Percentiles rank a stretch among this genome's conserved stretches.
Evolutionary conservation across 306 rosid species (phyloP).

Genomic region (Inga oerstediana): DNA sequence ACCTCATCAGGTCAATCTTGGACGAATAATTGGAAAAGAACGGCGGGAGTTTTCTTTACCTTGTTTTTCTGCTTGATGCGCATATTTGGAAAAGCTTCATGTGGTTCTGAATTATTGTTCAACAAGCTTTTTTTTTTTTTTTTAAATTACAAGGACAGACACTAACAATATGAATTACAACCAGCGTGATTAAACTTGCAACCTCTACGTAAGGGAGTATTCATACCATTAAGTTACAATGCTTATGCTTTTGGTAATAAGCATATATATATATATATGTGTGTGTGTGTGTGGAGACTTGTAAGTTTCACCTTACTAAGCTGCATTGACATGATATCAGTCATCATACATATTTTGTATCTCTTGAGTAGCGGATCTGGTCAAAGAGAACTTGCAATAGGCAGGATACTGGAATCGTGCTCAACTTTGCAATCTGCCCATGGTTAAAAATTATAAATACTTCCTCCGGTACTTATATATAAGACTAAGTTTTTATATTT

Average conservation of each 20-base stretch:
- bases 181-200: no score
- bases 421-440: conserved; percentile 79
- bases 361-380: conserved; percentile 78
- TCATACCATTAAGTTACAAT: no score
- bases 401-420: conserved; percentile 87
- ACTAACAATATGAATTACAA: no score
- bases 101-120: background rate
- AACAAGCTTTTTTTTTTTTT: background rate
- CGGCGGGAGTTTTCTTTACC: conserved; percentile 7
- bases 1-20: background rate
- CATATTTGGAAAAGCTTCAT: background rate
- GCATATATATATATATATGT: no score
- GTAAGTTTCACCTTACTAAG: no score
- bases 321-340: no score
- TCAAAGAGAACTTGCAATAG: conserved; percentile 76
- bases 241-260: no score
- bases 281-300: no score
- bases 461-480: no score
- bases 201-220: no score
- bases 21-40: conserved; percentile 31
- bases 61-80: conserved; percentile 12
- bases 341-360: conserved; percentile 43
- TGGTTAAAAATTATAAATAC: conserved; percentile 29
- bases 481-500: no score
- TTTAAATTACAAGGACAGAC: no score